Evolutionary conservation across 2,329 filamentous ascomycete species (phyloP).

Genomic region (Diaporthe ampelina): DNA sequence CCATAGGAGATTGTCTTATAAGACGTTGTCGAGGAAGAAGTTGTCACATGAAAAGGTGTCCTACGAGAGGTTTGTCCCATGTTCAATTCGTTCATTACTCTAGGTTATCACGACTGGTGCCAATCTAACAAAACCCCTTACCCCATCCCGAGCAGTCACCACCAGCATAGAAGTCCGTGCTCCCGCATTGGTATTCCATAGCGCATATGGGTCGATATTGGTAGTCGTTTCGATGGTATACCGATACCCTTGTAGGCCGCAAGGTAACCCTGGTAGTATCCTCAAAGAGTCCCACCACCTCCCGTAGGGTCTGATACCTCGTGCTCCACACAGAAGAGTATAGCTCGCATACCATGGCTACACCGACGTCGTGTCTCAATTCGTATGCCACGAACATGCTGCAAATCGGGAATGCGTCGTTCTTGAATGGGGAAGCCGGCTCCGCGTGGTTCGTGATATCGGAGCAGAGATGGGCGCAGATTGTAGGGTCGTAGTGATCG

Average conservation of each 20-base stretch:
- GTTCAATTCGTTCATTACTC: not conserved
- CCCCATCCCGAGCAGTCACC: conserved; percentile 40
- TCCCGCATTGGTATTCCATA: conserved; percentile 17
- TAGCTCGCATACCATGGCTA: conserved; percentile 38
- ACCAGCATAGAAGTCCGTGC: conserved; percentile 29
- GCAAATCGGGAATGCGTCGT: conserved; percentile 23
- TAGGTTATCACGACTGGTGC: not conserved
- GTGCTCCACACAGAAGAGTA: conserved; percentile 38
- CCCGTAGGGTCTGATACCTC: conserved; percentile 24
- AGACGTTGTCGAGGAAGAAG: no score
- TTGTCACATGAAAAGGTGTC: no score
- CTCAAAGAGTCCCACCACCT: not conserved
- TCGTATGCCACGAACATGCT: conserved; percentile 39
- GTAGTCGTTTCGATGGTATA: conserved; percentile 36
- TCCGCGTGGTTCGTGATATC: not conserved
- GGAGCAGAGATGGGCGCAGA: conserved; percentile 35
- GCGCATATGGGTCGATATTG: conserved; percentile 32
- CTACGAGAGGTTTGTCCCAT: no score
- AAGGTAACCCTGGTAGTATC: not conserved
- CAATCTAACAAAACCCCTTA: conserved; percentile 4
- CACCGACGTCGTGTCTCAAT: not conserved
- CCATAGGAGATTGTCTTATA: no score
- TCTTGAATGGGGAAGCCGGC: not conserved
- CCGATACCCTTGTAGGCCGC: conserved; percentile 13
- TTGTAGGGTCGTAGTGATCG: conserved; percentile 21